Conservation (phyloP, 2,329 filamentous ascomycete genomes). For the Stenocarpella maydis region DNA sequence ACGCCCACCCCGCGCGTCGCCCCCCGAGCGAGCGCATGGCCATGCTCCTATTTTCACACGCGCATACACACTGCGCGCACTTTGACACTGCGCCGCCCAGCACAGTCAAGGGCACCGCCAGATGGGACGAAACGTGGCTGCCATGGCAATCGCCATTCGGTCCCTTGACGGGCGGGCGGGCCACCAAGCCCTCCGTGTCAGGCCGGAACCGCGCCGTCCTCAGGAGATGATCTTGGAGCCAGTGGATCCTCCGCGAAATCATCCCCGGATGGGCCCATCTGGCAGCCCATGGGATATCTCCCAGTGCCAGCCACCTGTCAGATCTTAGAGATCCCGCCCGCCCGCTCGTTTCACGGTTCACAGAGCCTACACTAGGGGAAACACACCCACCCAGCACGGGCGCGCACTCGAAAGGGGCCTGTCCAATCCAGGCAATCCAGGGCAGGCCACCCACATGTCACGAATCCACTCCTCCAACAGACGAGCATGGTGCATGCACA, state of each 20-base stretch:
- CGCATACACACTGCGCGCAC: background rate
- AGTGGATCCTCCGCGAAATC: conserved; percentile 22
- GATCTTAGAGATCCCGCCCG: conserved; percentile 26
- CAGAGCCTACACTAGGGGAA: conserved; percentile 16
- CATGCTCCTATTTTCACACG: background rate
- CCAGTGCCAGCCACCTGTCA: conserved; percentile 19
- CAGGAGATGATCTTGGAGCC: conserved; percentile 22
- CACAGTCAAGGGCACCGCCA: background rate
- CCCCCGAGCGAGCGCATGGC: background rate
- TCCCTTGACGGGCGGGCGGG: background rate
- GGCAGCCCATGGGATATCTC: background rate
- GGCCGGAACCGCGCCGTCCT: conserved; percentile 4
- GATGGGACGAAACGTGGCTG: conserved; percentile 32
- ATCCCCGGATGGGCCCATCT: conserved; percentile 5
- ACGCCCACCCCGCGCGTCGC: conserved; percentile 17
- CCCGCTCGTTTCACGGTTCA: conserved; percentile 23
- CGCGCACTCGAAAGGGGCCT: conserved; percentile 9
- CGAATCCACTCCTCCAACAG: conserved; percentile 20
- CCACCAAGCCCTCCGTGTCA: too few relatives aligned
- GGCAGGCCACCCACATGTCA: background rate
- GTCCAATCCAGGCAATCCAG: background rate
- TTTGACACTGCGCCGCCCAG: background rate
- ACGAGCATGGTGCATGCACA: background rate
- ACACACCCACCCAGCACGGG: background rate
- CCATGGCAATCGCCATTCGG: background rate